A percentile compares a stretch with the other conserved stretches of the same genome.
phyloP scores from a whole-genome alignment of 257 asterid genomes.

The Scutellaria baicalensis region DNA sequence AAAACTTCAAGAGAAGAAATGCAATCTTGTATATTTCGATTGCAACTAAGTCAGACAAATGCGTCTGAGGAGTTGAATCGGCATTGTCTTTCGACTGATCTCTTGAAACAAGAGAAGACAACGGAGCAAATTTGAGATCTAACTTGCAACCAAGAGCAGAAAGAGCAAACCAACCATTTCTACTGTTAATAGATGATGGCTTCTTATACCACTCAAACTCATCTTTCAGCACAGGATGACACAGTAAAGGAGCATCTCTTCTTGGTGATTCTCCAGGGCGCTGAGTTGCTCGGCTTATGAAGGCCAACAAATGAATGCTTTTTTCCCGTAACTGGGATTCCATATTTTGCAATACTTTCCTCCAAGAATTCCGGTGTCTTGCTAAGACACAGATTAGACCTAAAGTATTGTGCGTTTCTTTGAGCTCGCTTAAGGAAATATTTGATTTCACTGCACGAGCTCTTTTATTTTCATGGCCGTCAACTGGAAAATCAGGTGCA shows the following conservation, averaged over 20 bases:
- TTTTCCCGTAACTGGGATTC: constrained; percentile 85
- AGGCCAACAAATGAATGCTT: constrained; percentile 77
- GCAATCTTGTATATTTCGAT: constrained; percentile 67
- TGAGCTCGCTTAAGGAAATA: constrained; percentile 58
- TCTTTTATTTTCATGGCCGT: constrained; percentile 68
- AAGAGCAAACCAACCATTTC: constrained; percentile 87
- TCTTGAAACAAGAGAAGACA: constrained; percentile 45
- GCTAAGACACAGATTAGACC: constrained; percentile 72
- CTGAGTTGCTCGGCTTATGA: constrained; percentile 75
- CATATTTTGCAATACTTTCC: constrained; percentile 52
- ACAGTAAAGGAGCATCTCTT: constrained; percentile 51
- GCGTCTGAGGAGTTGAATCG: constrained; percentile 32
- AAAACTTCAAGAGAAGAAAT: constrained; percentile 69
- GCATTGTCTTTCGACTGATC: constrained; percentile 37
- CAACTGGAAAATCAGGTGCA: constrained; percentile 71
- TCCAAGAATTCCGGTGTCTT: constrained; percentile 66
- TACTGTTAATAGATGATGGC: constrained; percentile 66
- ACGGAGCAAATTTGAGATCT: constrained; percentile 34
- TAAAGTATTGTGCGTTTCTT: constrained; percentile 70
- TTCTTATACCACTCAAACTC: constrained; percentile 71
- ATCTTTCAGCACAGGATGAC: constrained; percentile 63
- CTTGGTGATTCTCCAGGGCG: constrained; percentile 55
- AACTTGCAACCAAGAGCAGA: constrained; percentile 70
- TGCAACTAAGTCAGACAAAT: constrained; percentile 67
- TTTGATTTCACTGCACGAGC: constrained; percentile 62